Evolutionary conservation across 495 filamentous ascomycete species (phyloP).

Genomic region (Podospora sp.): DNA sequence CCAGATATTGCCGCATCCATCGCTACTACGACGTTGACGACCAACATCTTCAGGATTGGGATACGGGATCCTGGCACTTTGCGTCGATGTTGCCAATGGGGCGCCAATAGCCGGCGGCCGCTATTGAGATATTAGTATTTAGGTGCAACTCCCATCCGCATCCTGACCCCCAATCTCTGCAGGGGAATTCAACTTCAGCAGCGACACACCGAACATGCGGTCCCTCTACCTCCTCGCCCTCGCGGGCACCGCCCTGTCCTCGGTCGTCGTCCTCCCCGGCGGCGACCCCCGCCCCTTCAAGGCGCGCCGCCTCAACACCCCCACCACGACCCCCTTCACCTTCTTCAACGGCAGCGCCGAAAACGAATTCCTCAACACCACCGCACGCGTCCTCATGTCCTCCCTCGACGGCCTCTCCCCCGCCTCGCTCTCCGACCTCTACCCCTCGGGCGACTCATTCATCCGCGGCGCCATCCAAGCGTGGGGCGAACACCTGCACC

Average conservation of each 20-base stretch:
- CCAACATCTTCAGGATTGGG: background rate
- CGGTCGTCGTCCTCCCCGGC: conserved; percentile 31
- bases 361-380: conserved; percentile 29
- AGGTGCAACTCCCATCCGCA: too few relatives aligned
- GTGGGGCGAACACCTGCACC: conserved; percentile 55
- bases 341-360: conserved; percentile 27
- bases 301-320: background rate
- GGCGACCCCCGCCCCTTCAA: conserved; percentile 31
- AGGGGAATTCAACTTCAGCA: background rate
- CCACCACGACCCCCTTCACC: conserved; percentile 15
- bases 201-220: conserved; percentile 14
- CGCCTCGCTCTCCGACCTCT: conserved; percentile 12
- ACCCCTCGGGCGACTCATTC: conserved; percentile 48
- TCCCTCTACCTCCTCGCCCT: background rate
- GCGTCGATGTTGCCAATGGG: background rate
- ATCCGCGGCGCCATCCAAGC: conserved; percentile 51
- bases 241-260: conserved; percentile 11
- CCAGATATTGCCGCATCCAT: conserved; percentile 6
- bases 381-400: conserved; percentile 25
- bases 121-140: background rate
- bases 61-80: background rate
- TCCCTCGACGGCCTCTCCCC: conserved; percentile 15
- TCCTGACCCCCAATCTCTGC: background rate
- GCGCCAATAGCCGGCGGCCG: background rate
- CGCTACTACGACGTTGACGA: background rate